Base-by-base conservation (phyloP, 441 rosid genomes). In the Macaranga tanarius region DNA sequence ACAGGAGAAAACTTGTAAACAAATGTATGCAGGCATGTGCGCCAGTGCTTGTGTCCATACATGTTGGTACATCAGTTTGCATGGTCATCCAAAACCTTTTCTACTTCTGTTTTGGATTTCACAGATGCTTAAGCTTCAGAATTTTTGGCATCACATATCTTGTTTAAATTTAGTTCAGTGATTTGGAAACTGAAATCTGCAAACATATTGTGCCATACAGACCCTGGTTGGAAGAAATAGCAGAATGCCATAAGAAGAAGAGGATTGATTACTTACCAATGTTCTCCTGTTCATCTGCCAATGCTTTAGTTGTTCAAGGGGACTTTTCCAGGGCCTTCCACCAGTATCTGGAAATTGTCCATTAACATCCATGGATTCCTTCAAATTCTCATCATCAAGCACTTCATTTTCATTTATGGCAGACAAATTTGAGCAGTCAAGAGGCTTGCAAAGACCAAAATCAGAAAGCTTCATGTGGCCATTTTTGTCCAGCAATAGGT, bases 381-480 rank as follows among this genome's bases (percentile, higher is more conserved):
- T 85, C 75, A 87, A 84, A 76, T 79, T 86, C 73, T 81, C 95
- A 76, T 87, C 96, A 77, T 87, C 92, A 69, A 88, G 80, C 26
- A 81, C 83, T 76, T 87, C 93, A 82, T 90, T 85, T 84, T 91
- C 96, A 77, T 84, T 82, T 72, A 91, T 86, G 40, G 89, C 81
- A 50, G 89, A 87, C 75, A 95, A 84, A 74, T 80, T 79, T 73
- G 92, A 73, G 81, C 92, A 89, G 70, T 92, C 96, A 70, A 95
- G 92, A 79, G 99, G 98, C 84, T 95, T 95, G 89, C 99, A 95
- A 75, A 95, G 97, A 84, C 98, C 99, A 87, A 95, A 95, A 84
- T 92, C 99, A 44, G 98, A 95, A 73, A 95, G 92, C 90, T 88
- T 92, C 95, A 90, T 86, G 76, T 95, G 97, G 73, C 98, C 98